Conservation (phyloP, 495 filamentous ascomycete genomes). For the Lineolata rhizophorae region DNA sequence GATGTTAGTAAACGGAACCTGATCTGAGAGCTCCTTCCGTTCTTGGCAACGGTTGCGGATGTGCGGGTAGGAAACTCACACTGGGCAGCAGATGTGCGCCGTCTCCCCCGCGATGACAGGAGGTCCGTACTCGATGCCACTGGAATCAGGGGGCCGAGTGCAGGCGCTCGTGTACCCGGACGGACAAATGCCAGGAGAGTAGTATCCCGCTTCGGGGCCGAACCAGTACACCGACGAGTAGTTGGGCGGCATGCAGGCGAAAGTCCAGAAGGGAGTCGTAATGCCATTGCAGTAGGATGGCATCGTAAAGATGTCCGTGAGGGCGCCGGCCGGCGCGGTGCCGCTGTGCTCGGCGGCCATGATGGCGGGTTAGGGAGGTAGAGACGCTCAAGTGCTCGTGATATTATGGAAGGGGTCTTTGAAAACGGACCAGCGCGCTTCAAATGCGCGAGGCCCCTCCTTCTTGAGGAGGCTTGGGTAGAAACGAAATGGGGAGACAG, state of each 20-base stretch:
- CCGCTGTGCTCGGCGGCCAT: too few species aligned
- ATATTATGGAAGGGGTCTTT: too few species aligned
- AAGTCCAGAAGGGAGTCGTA: neutral
- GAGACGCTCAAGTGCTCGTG: too few species aligned
- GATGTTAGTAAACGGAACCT: too few species aligned
- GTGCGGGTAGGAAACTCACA: too few species aligned
- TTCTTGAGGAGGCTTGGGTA: too few species aligned
- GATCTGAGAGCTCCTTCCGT: too few species aligned
- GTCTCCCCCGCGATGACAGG: neutral
- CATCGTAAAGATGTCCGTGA: neutral
- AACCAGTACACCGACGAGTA: neutral
- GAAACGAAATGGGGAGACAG: too few species aligned
- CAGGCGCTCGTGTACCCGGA: neutral
- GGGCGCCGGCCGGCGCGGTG: neutral
- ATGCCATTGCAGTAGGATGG: neutral
- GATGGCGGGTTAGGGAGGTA: too few species aligned
- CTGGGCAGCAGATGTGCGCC: neutral
- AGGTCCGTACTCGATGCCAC: neutral
- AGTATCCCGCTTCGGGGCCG: neutral
- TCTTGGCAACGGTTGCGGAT: too few species aligned
- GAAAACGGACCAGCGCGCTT: too few species aligned
- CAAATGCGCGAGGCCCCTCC: too few species aligned
- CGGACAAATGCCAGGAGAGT: neutral
- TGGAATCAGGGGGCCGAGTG: neutral
- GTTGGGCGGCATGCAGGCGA: neutral